phyloP scores from a whole-genome alignment of 2,329 filamentous ascomycete species.

The Amphichorda felina region DNA sequence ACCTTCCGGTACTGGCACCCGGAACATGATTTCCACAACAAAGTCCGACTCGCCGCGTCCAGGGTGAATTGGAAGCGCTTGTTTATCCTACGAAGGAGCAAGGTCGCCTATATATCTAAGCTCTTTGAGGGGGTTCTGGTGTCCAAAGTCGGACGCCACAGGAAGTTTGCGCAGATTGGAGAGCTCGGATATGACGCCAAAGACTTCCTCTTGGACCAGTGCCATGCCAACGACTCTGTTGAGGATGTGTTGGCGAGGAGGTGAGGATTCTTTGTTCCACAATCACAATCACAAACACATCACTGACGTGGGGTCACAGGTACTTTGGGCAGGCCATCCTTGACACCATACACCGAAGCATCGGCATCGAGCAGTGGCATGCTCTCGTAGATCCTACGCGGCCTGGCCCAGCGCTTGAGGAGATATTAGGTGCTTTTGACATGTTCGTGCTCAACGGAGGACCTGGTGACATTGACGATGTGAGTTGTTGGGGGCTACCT shows the following conservation, averaged over 20 bases:
- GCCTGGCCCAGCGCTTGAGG: conserved; percentile 49
- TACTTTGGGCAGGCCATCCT: conserved; percentile 67
- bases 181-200: conserved; percentile 77
- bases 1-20: conserved; percentile 67
- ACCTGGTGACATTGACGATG: conserved; percentile 62
- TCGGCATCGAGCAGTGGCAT: conserved; percentile 70
- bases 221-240: conserved; percentile 40
- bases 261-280: conserved; percentile 24
- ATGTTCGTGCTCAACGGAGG: conserved; percentile 72
- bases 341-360: conserved; percentile 67
- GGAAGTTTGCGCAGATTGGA: conserved; percentile 59
- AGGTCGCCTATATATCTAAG: conserved; percentile 36
- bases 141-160: conserved; percentile 58
- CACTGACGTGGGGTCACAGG: conserved; percentile 23
- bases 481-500: conserved; percentile 20
- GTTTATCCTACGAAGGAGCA: conserved; percentile 42
- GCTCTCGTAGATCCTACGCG: conserved; percentile 16
- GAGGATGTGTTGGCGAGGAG: conserved; percentile 70
- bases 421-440: conserved; percentile 66
- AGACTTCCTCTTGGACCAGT: conserved; percentile 64
- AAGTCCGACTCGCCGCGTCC: conserved; percentile 37
- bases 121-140: conserved; percentile 58
- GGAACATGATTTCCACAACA: conserved; percentile 46
- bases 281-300: too few relatives aligned
- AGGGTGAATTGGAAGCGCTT: conserved; percentile 64